Percentiles rank a stretch among this genome's conserved stretches.
phyloP scores from a whole-genome alignment of 2,329 filamentous ascomycete genomes.

The Malbranchea zuffiana region DNA sequence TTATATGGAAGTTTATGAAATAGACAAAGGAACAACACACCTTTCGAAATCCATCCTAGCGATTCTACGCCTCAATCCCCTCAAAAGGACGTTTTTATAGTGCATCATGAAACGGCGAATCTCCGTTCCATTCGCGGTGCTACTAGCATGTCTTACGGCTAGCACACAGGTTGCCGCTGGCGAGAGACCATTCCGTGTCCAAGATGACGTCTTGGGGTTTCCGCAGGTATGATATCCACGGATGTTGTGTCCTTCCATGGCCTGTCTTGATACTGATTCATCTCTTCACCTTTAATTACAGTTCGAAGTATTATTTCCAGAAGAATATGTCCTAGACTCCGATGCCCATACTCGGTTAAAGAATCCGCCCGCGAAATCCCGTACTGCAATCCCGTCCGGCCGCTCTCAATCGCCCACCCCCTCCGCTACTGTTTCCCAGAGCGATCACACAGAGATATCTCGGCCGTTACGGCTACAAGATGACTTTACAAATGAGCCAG shows the following conservation, averaged over 20 bases:
- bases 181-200: slow-evolving; percentile 63
- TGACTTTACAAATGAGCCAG: slow-evolving; percentile 45
- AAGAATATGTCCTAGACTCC: slow-evolving; percentile 58
- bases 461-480: slow-evolving; percentile 19
- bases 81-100: too few relatives aligned
- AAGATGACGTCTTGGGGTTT: slow-evolving; percentile 77
- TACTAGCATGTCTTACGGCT: slow-evolving; percentile 24
- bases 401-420: slow-evolving; percentile 8
- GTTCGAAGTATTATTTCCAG: slow-evolving; percentile 70
- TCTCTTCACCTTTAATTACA: slow-evolving; percentile 32
- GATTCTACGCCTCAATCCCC: too few relatives aligned
- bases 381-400: slow-evolving; percentile 15
- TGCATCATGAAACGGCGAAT: slow-evolving; percentile 9
- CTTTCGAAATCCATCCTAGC: too few relatives aligned
- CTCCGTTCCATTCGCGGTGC: slow-evolving; percentile 17
- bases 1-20: too few relatives aligned
- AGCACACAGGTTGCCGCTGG: slow-evolving; percentile 41
- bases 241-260: too few relatives aligned
- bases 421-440: slow-evolving; percentile 3
- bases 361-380: slow-evolving; percentile 17
- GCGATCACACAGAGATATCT: slow-evolving; percentile 13
- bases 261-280: too few relatives aligned
- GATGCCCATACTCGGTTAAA: slow-evolving; percentile 53
- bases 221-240: slow-evolving; percentile 53
- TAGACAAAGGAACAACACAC: too few relatives aligned